Conservation (phyloP, 305 asterid species). For the Euphrasia arctica region DNA sequence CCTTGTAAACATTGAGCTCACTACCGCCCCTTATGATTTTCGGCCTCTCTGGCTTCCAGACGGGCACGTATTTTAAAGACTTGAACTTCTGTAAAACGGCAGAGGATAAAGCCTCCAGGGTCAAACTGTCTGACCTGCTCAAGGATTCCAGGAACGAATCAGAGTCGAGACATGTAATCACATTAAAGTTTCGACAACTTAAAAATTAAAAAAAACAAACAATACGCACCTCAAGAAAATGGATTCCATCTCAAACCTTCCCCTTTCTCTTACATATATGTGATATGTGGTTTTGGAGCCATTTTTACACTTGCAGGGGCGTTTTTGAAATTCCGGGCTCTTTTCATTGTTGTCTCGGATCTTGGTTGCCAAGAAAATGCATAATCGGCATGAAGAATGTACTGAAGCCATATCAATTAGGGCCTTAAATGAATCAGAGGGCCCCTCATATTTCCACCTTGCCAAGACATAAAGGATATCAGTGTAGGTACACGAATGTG, state of each 20-base stretch:
- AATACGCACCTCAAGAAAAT: constrained; percentile 71
- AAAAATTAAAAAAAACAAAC: neutral
- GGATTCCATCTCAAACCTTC: constrained; percentile 76
- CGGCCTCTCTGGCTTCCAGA: constrained; percentile 90
- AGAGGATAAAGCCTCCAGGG: constrained; percentile 56
- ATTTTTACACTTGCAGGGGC: constrained; percentile 76
- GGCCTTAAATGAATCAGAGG: constrained; percentile 90
- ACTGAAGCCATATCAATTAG: constrained; percentile 97
- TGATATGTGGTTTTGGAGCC: constrained; percentile 65
- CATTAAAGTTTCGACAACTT: neutral
- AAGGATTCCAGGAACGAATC: no score
- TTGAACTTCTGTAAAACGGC: constrained; percentile 52
- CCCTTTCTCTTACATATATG: constrained; percentile 82
- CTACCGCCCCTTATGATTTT: constrained; percentile 63
- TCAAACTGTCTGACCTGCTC: constrained; percentile 76
- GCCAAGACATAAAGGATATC: constrained; percentile 17
- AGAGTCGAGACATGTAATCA: neutral
- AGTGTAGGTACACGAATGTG: neutral
- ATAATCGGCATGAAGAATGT: constrained; percentile 94
- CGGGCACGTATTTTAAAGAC: constrained; percentile 60
- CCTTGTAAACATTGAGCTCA: constrained; percentile 62
- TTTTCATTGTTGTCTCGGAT: constrained; percentile 58
- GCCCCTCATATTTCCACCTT: constrained; percentile 97
- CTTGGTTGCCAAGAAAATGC: constrained; percentile 84
- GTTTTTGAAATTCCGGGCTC: constrained; percentile 50